Evolutionary conservation across 1,284 basidiomycete species (phyloP), one percentile per base, ranked within the genome.

Genomic region (Fomitopsis palustris): DNA sequence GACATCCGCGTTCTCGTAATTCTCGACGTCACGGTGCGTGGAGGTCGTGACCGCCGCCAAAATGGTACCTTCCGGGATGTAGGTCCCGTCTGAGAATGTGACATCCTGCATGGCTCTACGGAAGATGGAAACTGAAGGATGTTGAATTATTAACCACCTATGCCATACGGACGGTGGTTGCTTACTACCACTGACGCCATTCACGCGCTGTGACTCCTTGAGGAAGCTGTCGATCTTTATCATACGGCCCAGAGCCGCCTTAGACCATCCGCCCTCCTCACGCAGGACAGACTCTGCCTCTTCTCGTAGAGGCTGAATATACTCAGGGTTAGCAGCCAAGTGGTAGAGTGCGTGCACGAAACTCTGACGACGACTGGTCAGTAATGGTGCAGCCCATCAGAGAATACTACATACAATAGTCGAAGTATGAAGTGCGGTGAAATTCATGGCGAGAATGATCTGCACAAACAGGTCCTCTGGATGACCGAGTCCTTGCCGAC

Each of bases 211-310:
- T 0, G 77, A 75, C 64, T 84, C 82, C 54, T 78, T 76, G 49
- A 85, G 61, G 65, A 85, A 81, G 61, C 81, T 83, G 63, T 85
- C 82, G 29, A 84, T 62, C 58, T 80, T 80, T 60, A 71, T 68
- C 76, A 84, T 76, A 54, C 78, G 79, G 6, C 62, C 67, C 59
- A 84, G 68, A 0, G 77, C 69, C 0, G 64, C 64, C 63, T 81
- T 81, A 2, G 76, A 77, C 78, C 81, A 81, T 0, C 80, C 80
- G 2, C 61, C 62, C 42, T 81, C 75, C 37, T 69, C 66, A 0
- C 62, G 57, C 1, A 78, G 57, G 2, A 77, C 68, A 1, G 57
- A 38, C 21, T 78, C 76, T 0, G 81, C 70, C 64, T 84, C 82
- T 42, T 81, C 76, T 0, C 81, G 75, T 19, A 84, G 62, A 2